Base-by-base conservation (phyloP, 768 basidiomycete species). In the Mycena filopes region DNA sequence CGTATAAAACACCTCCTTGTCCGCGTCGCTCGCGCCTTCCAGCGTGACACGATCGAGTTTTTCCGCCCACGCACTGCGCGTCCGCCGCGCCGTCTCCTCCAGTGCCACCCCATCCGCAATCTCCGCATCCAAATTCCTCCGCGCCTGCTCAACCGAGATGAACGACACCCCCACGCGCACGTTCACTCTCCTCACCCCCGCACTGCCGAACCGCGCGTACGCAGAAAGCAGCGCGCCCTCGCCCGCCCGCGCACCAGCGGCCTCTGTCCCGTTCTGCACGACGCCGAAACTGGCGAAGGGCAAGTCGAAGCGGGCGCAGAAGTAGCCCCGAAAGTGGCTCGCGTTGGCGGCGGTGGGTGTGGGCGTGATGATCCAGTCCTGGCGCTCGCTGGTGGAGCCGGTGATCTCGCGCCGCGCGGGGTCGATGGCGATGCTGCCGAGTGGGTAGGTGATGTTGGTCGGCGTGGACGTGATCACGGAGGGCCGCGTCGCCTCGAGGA, bases 151-250 rank as follows among this genome's bases (percentile, higher is more conserved):
- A 3, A 86, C 75, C 10, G 86, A 87, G 65, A 89, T 86, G 70
- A 87, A 89, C 20, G 86, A 87, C 28, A 87, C 85, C 5, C 86
- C 87, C n/a, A 89, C 75, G 26, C 86, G 76, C 31, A 87, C 84
- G 40, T 83, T 79, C 48, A 89, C 80, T 9, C 59, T 53, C 0
- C 73, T 68, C 12, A 50, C 57, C 2, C 49, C 62, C 1, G 67
- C 74, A n/a, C n/a, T n/a, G 25, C 57, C 62, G 43, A 88, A 85
- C 6, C 69, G 72, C 18, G 75, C 81, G 61, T 81, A 85, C 1
- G 77, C 87, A 20, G 82, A 80, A 10, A 85, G 70, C 54, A 80
- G 54, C 29, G 76, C 65, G 2, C 85, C 86, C 9, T 72, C 58
- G 9, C 78, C 76, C 1, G 50, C 46, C 0, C 42, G 46, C 12